Base-by-base conservation (phyloP, 768 basidiomycete genomes). In the Naganishia friedmannii region DNA sequence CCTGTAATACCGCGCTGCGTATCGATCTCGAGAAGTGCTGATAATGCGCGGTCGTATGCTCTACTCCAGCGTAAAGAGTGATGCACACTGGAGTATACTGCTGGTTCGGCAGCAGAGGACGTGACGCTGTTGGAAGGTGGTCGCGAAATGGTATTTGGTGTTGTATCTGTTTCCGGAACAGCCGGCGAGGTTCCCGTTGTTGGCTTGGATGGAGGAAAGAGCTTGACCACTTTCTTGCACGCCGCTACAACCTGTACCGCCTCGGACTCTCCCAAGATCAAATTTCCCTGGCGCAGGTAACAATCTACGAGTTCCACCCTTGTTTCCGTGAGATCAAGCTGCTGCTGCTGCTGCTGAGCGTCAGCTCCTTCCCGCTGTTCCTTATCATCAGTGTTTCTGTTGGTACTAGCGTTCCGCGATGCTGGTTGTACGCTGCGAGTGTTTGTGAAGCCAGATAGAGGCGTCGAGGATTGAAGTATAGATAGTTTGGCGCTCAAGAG, bases 401-500 rank as follows among this genome's bases (percentile, higher is more conserved):
- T 17, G 42, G 9, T 15, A 15, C 9, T 17, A 13, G 15, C 42
- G 7, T 42, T 17, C 9, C 42, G 42, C 7, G 7, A 15, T 42
- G 15, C 15, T 42, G 42, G 42, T 42, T 42, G 42, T 15, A 8
- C 42, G 15, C 15, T 42, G 2, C 42, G 42, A 15, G 42, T 13
- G 15, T 2, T 8, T 42, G 42, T 42, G 2, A 13, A 42, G 42
- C 9, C 15, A 13, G 42, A 51, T 12, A 21, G 48, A 21, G 48
- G n/a, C 12, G 12, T 63, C 9, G 29, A 23, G 2, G 21, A 15
- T 12, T n/a, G 17, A 4, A 42, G 23, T 2, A 63, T 42, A 26
- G 39, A 63, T 45, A 63, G 34, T 37, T 63, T 63, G 60, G 60
- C 60, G 19, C 34, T 34, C 4, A 63, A 34, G 39, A 63, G 60